Conservation (phyloP, 2,329 filamentous ascomycete genomes). For the Zopfia rhizophila region DNA sequence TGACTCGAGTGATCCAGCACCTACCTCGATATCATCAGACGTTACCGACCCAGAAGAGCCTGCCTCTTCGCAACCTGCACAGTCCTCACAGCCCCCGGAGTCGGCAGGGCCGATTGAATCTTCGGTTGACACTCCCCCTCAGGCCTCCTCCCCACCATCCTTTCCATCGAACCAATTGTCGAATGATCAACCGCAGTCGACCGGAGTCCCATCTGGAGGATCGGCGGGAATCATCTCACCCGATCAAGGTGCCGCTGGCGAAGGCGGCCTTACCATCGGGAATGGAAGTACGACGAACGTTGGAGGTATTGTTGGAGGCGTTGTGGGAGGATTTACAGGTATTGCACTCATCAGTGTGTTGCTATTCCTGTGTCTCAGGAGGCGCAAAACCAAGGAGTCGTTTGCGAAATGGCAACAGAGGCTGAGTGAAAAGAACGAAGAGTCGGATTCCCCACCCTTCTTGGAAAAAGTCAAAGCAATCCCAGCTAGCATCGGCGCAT, state of each 20-base stretch:
- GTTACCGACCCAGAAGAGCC: neutral
- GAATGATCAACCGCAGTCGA: conserved; percentile 19
- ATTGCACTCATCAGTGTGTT: conserved; percentile 43
- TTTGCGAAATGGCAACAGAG: conserved; percentile 25
- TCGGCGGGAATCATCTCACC: conserved; percentile 43
- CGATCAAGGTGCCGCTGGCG: conserved; percentile 27
- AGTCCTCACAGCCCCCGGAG: conserved; percentile 8
- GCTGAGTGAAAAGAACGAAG: conserved; percentile 29
- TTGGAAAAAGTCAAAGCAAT: conserved; percentile 33
- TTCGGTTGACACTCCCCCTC: conserved; percentile 23
- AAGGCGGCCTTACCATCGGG: conserved; percentile 31
- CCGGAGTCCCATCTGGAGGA: conserved; percentile 30
- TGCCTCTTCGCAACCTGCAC: neutral
- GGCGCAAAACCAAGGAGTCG: conserved; percentile 36
- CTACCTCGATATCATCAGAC: conserved; percentile 25
- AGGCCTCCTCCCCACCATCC: conserved; percentile 21
- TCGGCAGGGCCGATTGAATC: conserved; percentile 24
- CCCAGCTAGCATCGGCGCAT: conserved; percentile 30
- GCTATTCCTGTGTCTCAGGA: conserved; percentile 46
- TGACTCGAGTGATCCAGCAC: conserved; percentile 42
- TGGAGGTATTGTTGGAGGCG: conserved; percentile 46
- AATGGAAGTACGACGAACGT: conserved; percentile 33
- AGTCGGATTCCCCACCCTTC: conserved; percentile 18
- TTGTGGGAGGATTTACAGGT: conserved; percentile 46
- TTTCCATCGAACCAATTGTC: conserved; percentile 21